A percentile compares a stretch with the other conserved stretches of the same genome.
phyloP scores from a whole-genome alignment of 495 filamentous ascomycete species.

The Opeltia flavorubescens region DNA sequence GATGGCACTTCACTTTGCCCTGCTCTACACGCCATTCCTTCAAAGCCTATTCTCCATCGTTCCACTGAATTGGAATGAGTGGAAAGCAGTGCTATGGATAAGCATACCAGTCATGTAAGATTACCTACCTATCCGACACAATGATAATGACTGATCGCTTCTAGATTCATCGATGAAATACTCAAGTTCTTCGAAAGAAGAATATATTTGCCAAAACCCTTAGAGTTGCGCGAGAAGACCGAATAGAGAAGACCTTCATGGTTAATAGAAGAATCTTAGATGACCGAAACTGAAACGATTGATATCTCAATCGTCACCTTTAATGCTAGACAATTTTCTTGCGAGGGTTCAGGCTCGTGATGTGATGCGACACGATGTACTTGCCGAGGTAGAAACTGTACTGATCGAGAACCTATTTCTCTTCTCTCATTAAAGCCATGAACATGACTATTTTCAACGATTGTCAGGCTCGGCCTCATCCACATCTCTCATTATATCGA shows the following conservation, averaged over 20 bases:
- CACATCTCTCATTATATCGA: no score
- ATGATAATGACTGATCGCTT: neutral
- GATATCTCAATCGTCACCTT: no score
- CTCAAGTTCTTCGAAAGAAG: constrained; percentile 73
- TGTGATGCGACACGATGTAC: neutral
- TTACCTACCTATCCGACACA: neutral
- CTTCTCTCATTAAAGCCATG: no score
- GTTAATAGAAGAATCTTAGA: neutral
- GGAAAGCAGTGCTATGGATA: constrained; percentile 82
- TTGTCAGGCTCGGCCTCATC: no score
- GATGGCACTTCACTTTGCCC: constrained; percentile 91
- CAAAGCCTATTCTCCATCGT: constrained; percentile 84
- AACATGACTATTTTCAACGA: no score
- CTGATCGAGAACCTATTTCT: no score
- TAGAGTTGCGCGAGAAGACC: constrained; percentile 12
- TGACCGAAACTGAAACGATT: neutral
- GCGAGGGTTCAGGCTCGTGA: neutral
- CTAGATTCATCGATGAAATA: constrained; percentile 73
- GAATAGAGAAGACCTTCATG: constrained; percentile 9
- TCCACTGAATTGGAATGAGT: constrained; percentile 78
- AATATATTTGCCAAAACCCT: constrained; percentile 26
- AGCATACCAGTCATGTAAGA: constrained; percentile 92
- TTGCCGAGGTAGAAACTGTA: neutral
- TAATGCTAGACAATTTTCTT: no score
- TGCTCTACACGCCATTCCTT: constrained; percentile 85